These are phyloP conservation scores for Pichia exigua DNA, from an alignment of 805 yeast species.

Conservation along the genomic window DNA sequence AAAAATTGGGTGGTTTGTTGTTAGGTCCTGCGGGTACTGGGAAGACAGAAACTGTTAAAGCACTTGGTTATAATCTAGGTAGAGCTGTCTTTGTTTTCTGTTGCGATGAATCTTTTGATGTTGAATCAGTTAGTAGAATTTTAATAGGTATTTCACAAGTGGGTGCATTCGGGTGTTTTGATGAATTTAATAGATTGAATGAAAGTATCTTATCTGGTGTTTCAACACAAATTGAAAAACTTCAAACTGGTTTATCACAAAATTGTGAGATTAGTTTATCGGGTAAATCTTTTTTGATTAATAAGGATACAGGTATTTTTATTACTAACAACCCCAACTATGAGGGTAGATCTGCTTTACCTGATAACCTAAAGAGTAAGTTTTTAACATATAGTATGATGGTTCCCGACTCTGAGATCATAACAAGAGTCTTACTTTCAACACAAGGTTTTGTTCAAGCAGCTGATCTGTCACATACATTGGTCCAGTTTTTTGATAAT, in stretches of 20 bases:
- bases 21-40: conserved; percentile 98
- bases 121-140: conserved; percentile 67
- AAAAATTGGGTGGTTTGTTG: conserved; percentile 78
- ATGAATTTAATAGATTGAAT: conserved; percentile 82
- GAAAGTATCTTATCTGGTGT: conserved; percentile 72
- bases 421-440: conserved; percentile 63
- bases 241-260: conserved; percentile 45
- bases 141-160: conserved; percentile 70
- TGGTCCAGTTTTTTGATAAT: conserved; percentile 48
- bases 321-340: conserved; percentile 90
- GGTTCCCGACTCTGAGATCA: conserved; percentile 58
- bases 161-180: conserved; percentile 95
- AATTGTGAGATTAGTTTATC: conserved; percentile 31
- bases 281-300: conserved; percentile 33
- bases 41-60: conserved; percentile 85
- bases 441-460: conserved; percentile 64
- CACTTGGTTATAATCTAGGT: conserved; percentile 74
- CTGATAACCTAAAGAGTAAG: conserved; percentile 75
- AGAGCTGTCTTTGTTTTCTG: conserved; percentile 77
- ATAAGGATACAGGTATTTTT: conserved; percentile 59
- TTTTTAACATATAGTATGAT: conserved; percentile 72
- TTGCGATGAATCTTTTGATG: conserved; percentile 87
- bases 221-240: conserved; percentile 67
- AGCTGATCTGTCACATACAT: conserved; percentile 32
- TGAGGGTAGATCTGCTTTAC: conserved; percentile 72